phyloP scores from a whole-genome alignment of 192 early-diverging fungal genomes.

The Umbelopsis ramanniana region DNA sequence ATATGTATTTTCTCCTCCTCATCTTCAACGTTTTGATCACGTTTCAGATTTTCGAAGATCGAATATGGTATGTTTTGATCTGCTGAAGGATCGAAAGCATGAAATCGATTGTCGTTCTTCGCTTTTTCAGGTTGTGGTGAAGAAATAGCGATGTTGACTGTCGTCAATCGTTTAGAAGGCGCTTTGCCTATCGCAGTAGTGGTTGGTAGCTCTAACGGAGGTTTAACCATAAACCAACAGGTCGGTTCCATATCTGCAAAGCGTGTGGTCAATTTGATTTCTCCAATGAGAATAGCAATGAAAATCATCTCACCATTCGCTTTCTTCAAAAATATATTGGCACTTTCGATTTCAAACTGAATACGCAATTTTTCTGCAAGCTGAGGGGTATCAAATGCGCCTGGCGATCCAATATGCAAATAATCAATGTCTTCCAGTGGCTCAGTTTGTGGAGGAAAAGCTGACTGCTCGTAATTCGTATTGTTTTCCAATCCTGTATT shows the following conservation, averaged over 20 bases:
- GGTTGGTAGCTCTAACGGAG: not conserved
- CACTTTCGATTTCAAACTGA: constrained; percentile 33
- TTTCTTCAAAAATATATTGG: constrained; percentile 34
- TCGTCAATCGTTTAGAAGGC: not conserved
- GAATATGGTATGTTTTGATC: constrained; percentile 6
- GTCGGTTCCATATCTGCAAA: not conserved
- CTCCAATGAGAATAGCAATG: not conserved
- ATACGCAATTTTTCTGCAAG: constrained; percentile 10
- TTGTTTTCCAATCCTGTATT: not conserved
- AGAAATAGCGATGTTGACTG: not conserved
- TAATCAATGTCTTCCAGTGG: constrained; percentile 5
- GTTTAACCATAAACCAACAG: constrained; percentile 45
- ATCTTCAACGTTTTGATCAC: constrained; percentile 37
- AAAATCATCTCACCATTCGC: constrained; percentile 22
- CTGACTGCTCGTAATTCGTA: not conserved
- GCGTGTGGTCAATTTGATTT: too few species aligned
- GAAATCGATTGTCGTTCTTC: not conserved
- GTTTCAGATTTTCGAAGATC: constrained; percentile 46
- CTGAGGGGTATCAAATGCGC: not conserved
- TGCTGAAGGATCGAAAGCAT: not conserved
- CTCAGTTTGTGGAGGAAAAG: not conserved
- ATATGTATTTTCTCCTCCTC: constrained; percentile 54
- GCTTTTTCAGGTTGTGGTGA: not conserved
- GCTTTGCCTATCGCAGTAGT: not conserved
- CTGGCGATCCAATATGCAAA: not conserved